Conservation (phyloP, 192 early-diverging fungal species). For the Thamnidium elegans region DNA sequence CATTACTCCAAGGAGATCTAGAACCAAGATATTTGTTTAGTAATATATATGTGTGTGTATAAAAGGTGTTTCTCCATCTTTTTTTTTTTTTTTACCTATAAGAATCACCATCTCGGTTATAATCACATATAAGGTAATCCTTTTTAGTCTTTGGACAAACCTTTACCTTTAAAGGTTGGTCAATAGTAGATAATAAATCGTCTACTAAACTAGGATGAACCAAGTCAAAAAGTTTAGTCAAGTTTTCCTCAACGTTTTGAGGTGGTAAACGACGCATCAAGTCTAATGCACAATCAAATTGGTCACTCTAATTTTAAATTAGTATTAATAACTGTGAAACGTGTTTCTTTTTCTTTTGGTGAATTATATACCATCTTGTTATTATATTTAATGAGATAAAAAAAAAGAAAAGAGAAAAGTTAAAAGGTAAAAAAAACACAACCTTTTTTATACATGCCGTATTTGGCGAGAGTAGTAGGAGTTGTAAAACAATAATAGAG, state of each 20-base stretch:
- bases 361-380: neutral
- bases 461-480: no score
- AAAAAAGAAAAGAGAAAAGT: no score
- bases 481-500: no score
- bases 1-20: constrained; percentile 96
- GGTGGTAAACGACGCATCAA: constrained; percentile 96
- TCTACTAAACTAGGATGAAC: constrained; percentile 80
- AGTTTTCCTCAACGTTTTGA: constrained; percentile 84
- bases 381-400: neutral
- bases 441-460: no score
- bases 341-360: neutral
- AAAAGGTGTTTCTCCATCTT: neutral
- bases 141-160: constrained; percentile 67
- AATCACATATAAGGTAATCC: constrained; percentile 90
- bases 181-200: constrained; percentile 86
- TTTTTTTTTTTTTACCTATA: constrained; percentile 59
- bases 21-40: constrained; percentile 7
- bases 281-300: constrained; percentile 87
- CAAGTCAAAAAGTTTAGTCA: constrained; percentile 77
- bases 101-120: constrained; percentile 94
- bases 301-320: constrained; percentile 20
- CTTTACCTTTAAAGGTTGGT: constrained; percentile 86
- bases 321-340: neutral
- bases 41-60: neutral
- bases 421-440: no score